A percentile compares a stretch with the other conserved stretches of the same genome.
These are phyloP conservation scores for Aspergillus candidus DNA, from an alignment of 2,329 filamentous ascomycete genomes.

Conservation along the genomic window DNA sequence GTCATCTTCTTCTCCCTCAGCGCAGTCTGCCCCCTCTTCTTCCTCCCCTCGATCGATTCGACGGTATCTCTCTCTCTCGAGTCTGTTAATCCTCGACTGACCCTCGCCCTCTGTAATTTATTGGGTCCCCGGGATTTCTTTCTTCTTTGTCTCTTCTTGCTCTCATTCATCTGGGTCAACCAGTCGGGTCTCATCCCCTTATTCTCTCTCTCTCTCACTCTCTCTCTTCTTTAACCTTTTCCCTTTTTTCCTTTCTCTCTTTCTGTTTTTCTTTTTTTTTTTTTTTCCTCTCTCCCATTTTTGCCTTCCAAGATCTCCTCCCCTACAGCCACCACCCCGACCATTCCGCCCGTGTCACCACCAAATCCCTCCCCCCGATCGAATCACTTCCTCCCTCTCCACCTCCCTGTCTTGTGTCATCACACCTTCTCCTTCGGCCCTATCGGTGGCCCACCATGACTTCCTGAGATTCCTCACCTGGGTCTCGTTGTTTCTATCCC, in stretches of 20 bases:
- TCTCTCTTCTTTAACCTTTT: constrained; percentile 9
- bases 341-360: constrained; percentile 10
- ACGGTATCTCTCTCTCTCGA: too few relatives aligned
- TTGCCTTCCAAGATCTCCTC: not conserved
- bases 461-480: constrained; percentile 14
- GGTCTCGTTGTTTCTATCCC: constrained; percentile 11
- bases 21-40: constrained; percentile 1
- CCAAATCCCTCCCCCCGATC: constrained; percentile 11
- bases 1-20: not conserved
- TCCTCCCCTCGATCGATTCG: not conserved
- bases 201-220: constrained; percentile 6
- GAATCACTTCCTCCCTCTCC: constrained; percentile 11
- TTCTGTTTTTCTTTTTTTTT: constrained; percentile 1
- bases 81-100: too few relatives aligned
- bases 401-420: constrained; percentile 16
- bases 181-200: constrained; percentile 2
- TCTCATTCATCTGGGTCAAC: not conserved
- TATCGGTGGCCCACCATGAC: constrained; percentile 20
- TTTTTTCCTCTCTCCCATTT: not conserved
- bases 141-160: constrained; percentile 2
- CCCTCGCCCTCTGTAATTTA: not conserved
- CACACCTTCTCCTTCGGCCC: constrained; percentile 15
- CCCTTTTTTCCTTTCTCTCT: too few relatives aligned
- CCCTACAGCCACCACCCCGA: constrained; percentile 12
- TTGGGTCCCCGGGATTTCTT: not conserved